Base-by-base conservation (phyloP, 78 protist species). In the Dictyostelium intermedium region DNA sequence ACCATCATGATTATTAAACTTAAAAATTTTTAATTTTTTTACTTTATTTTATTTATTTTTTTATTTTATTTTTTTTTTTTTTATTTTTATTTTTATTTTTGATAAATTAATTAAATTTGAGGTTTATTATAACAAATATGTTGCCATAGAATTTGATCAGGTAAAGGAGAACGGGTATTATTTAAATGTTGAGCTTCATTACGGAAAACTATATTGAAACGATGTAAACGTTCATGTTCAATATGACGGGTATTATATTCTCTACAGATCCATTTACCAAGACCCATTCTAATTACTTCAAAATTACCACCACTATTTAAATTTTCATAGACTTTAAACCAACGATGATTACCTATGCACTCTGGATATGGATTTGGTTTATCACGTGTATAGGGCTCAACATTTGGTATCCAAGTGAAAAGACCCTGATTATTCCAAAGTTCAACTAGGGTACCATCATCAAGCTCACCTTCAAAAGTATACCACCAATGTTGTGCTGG, bases 401-500 rank as follows among this genome's bases (percentile, higher is more conserved):
- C 39, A 47, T 82, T 91, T 53, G 78, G 78, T 45, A 78, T 20
- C 85, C 85, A 89, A n/a, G 82, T 91, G 43, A 50, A 91, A 23
- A 91, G 32, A 20, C 95, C 95, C 2, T 82, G 35, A 82, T 91
- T 91, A 10, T 39, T 47, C 89, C 89, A 91, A 7, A 91, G 47
- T 41, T 91, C 95, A 30, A 70, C 63, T 11, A 16, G 70, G 0
- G 74, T 63, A 16, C 84, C 95, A 73, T 91, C 83, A 60, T 82
- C 91, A 18, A 91, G 50, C 20, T 81, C 84, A 1, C 82, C 95
- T 76, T 91, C 91, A 76, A 91, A 77, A 2, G 78, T 76, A 30
- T 83, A 91, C 91, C 91, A 83, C 95, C 95, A 91, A 74, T 91
- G 95, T 13, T 35, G 41, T n/a, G 72, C 5, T 11, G 95, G 95